Percentiles rank a stretch among this genome's conserved stretches.
These are phyloP conservation scores for Osmozyma mogii DNA, from an alignment of 805 yeast genomes.

Conservation along the genomic window DNA sequence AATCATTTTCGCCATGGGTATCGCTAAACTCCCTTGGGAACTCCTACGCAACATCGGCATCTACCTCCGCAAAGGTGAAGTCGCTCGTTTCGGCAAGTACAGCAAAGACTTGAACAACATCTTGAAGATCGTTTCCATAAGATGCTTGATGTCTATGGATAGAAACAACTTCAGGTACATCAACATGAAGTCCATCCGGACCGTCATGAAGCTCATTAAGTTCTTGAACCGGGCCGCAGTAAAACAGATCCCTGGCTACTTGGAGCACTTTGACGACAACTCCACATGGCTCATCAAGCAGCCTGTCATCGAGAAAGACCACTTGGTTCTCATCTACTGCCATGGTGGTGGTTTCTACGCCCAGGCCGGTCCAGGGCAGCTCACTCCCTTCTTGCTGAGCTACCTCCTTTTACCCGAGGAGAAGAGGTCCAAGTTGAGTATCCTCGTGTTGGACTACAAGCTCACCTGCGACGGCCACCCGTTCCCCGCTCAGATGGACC, in stretches of 20 bases:
- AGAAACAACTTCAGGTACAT: not conserved
- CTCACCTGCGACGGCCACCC: constrained; percentile 20
- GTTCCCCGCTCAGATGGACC: not conserved
- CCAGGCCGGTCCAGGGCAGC: not conserved
- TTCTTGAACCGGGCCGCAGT: not conserved
- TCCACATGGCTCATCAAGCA: constrained; percentile 1
- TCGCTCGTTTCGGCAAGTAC: not conserved
- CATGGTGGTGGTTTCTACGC: constrained; percentile 2
- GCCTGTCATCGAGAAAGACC: not conserved
- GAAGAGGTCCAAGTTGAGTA: not conserved
- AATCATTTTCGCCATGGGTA: too few species aligned
- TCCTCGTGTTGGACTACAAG: constrained; percentile 1
- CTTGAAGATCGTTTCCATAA: not conserved
- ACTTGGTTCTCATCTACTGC: constrained; percentile 1
- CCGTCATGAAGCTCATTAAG: not conserved
- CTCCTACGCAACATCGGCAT: too few species aligned
- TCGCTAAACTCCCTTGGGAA: too few species aligned
- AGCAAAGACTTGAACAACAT: not conserved
- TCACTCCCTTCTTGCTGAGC: not conserved
- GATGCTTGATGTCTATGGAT: not conserved
- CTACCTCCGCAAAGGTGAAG: not conserved
- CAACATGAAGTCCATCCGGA: not conserved
- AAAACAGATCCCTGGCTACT: not conserved
- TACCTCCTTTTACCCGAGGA: not conserved
- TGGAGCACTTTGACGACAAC: not conserved